Conservation (phyloP, 2,329 filamentous ascomycete genomes). For the Venturia asperata region DNA sequence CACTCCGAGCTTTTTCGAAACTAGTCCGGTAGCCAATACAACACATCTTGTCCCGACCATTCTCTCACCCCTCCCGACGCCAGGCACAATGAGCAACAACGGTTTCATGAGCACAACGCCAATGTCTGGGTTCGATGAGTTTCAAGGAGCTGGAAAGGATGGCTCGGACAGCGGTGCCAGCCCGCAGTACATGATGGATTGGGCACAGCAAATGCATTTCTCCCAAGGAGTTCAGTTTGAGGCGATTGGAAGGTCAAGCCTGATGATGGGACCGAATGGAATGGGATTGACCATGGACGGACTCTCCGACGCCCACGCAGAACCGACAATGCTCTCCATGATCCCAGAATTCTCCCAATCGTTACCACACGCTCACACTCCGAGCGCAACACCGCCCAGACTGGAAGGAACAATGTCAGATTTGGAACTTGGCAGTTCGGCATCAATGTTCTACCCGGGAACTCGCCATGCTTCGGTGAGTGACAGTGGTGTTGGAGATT, state of each 20-base stretch:
- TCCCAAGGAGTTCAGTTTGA: slow-evolving; percentile 35
- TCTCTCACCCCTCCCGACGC: slow-evolving; percentile 34
- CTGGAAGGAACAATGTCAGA: slow-evolving; percentile 42
- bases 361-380: slow-evolving; percentile 38
- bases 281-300: slow-evolving; percentile 38
- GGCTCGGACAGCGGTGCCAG: slow-evolving; percentile 34
- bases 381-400: slow-evolving; percentile 40
- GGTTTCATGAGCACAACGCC: slow-evolving; percentile 40
- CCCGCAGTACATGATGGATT: slow-evolving; percentile 44
- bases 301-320: slow-evolving; percentile 25
- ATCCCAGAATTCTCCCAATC: slow-evolving; percentile 39
- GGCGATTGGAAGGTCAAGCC: slow-evolving; percentile 34
- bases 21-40: slow-evolving; percentile 31
- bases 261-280: slow-evolving; percentile 35
- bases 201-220: slow-evolving; percentile 40
- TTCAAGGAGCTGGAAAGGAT: slow-evolving; percentile 32
- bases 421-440: slow-evolving; percentile 39
- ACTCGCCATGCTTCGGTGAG: slow-evolving; percentile 36
- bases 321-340: slow-evolving; percentile 39
- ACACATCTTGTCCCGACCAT: slow-evolving; percentile 26
- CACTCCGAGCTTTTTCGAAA: slow-evolving; percentile 35
- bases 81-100: slow-evolving; percentile 25
- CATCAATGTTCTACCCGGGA: slow-evolving; percentile 35
- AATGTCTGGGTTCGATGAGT: slow-evolving; percentile 42
- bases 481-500: slow-evolving; percentile 14